phyloP scores from a whole-genome alignment of 2,329 filamentous ascomycete genomes.

The Alternaria triticina region DNA sequence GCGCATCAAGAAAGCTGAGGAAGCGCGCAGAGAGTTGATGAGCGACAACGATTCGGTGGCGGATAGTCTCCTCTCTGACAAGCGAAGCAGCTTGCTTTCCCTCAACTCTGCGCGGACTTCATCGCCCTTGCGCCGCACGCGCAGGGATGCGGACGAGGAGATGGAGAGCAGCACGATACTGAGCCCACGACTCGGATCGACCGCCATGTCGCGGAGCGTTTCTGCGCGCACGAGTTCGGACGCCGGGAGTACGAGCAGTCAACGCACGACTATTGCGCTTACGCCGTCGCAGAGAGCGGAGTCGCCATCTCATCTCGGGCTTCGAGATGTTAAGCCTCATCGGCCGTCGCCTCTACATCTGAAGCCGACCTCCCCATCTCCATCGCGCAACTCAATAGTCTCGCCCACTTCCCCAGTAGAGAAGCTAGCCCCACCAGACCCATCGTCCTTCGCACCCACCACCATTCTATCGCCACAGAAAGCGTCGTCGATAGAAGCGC shows the following conservation, averaged over 20 bases:
- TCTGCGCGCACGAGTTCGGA: conserved; percentile 39
- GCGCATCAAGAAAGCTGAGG: conserved; percentile 37
- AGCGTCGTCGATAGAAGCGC: conserved; percentile 77
- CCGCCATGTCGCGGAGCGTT: conserved; percentile 31
- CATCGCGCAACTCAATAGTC: conserved; percentile 23
- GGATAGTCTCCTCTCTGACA: conserved; percentile 39
- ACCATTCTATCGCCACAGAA: conserved; percentile 77
- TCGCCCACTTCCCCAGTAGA: conserved; percentile 26
- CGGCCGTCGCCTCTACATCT: conserved; percentile 43
- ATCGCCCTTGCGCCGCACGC: conserved; percentile 37
- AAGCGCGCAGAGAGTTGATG: conserved; percentile 33
- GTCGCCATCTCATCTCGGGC: conserved; percentile 28
- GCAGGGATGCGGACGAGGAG: conserved; percentile 33
- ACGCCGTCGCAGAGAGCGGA: conserved; percentile 27
- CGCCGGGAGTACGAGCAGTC: conserved; percentile 45
- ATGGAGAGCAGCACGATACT: conserved; percentile 40
- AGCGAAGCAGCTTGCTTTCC: conserved; percentile 40
- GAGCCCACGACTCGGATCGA: conserved; percentile 28
- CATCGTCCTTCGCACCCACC: conserved; percentile 34
- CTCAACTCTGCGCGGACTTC: conserved; percentile 30
- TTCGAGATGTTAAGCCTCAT: conserved; percentile 33
- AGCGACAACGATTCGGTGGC: conserved; percentile 41
- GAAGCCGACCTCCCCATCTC: conserved; percentile 41
- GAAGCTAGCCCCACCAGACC: conserved; percentile 22
- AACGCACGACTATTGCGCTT: conserved; percentile 43